A percentile compares a stretch with the other conserved stretches of the same genome.
phyloP scores from a whole-genome alignment of 2,329 filamentous ascomycete genomes.

The Elsinoe australis region DNA sequence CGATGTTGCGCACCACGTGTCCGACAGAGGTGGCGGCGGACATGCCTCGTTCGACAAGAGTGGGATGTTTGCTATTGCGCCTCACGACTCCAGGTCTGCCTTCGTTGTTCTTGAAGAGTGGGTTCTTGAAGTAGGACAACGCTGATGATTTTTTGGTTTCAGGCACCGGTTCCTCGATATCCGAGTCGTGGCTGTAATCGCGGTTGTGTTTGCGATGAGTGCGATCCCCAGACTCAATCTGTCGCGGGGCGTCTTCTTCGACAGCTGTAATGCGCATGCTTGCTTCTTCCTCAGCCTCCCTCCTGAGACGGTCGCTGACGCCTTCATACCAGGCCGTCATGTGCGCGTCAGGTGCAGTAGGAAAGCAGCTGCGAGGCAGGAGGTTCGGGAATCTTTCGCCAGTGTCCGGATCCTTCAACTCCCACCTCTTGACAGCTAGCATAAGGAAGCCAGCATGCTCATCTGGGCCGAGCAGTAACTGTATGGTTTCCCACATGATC shows the following conservation, averaged over 20 bases:
- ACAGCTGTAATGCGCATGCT: slow-evolving; percentile 19
- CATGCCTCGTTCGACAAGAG: slow-evolving; percentile 30
- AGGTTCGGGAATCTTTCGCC: slow-evolving; percentile 50
- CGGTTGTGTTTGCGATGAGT: slow-evolving; percentile 16
- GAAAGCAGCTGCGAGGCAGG: slow-evolving; percentile 62
- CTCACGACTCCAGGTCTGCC: slow-evolving; percentile 38
- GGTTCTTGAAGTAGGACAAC: slow-evolving; percentile 43
- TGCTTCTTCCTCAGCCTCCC: slow-evolving; percentile 49
- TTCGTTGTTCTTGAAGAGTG: slow-evolving; percentile 41
- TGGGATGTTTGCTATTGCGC: slow-evolving; percentile 30
- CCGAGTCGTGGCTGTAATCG: slow-evolving; percentile 22
- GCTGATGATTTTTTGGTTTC: slow-evolving; percentile 40
- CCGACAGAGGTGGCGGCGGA: slow-evolving; percentile 31
- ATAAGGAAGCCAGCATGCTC: slow-evolving; percentile 81
- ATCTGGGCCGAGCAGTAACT: slow-evolving; percentile 77
- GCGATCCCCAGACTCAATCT: slow-evolving; percentile 21
- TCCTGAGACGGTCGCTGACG: slow-evolving; percentile 62
- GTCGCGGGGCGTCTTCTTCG: slow-evolving; percentile 22
- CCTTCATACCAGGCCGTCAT: slow-evolving; percentile 79
- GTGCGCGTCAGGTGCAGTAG: slow-evolving; percentile 63
- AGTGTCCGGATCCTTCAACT: slow-evolving; percentile 63
- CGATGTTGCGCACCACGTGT: slow-evolving; percentile 31
- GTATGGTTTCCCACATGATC: slow-evolving; percentile 87
- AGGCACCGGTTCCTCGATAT: slow-evolving; percentile 34
- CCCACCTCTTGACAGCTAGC: slow-evolving; percentile 68